Base-by-base conservation (phyloP, 2,329 filamentous ascomycete genomes). In the Hypoxylon sp. region DNA sequence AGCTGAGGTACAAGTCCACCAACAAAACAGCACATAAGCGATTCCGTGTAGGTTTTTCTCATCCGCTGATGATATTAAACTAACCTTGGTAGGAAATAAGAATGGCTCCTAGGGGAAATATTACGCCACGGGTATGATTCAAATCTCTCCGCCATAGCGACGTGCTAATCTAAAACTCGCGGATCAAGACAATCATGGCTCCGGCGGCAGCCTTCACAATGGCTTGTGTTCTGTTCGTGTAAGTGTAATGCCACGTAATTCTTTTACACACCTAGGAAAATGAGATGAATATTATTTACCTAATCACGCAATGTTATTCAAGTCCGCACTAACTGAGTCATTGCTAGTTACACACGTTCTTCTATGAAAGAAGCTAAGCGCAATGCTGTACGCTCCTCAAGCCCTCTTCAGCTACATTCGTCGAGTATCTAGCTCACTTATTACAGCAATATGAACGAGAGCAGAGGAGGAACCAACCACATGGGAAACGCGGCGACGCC, bases 191-290 rank as follows among this genome's bases (percentile, higher is more conserved):
- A 0, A 63, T 71, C 46, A 71, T 73, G 69, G 70, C 70, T 11
- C 70, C 70, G 5, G 69, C 65, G 3, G 70, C 70, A 1, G 70
- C 70, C 5, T 73, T 73, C 19, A 70, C 67, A 7, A 73, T 73
- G 70, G 70, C 70, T 5, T 71, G 69, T 16, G 16, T 73, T 14
- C 46, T 73, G n/a, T 70, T 73, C 30, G 41, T 41, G 70, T 73
- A 68, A 1, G 66, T 55, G 43, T 3, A 16, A 19, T n/a, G 6
- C 11, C 34, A 25, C 21, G 4, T 16, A n/a, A 16, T 8, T 3
- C 16, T 29, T 8, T 21, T 19, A 27, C 14, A 14, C 25, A 16
- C 14, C 43, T 41, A 54, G 30, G 30, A 12, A 14, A 2, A 23
- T 51, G 47, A 14, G 16, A 14, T 29, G n/a, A 19, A 45, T 8